Conservation (phyloP, 1,284 basidiomycete genomes). For the Trametes hirsuta region DNA sequence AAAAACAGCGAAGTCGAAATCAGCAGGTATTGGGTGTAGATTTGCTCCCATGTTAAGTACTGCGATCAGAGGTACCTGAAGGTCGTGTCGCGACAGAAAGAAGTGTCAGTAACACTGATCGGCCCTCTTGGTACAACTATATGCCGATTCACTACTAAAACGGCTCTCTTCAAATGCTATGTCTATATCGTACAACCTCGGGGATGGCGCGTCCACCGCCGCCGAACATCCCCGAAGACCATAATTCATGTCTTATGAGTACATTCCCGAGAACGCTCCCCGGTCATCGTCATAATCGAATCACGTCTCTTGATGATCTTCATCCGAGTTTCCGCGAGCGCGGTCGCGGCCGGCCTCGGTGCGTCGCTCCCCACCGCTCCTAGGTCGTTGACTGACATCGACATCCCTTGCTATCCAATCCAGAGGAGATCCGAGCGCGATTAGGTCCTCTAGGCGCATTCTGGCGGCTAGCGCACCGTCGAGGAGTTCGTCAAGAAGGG, state of each 20-base stretch:
- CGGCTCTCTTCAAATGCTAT: no score
- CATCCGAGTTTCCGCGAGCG: neutral
- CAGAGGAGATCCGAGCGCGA: neutral
- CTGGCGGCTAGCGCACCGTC: neutral
- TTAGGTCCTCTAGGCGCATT: neutral
- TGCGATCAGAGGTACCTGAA: no score
- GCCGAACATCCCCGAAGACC: no score
- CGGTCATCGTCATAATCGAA: constrained; percentile 20
- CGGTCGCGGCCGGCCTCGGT: neutral
- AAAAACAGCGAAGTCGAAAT: no score
- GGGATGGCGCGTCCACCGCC: no score
- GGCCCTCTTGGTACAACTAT: no score
- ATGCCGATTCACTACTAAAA: no score
- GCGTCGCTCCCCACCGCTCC: neutral
- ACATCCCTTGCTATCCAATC: neutral
- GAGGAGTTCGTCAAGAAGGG: constrained; percentile 4
- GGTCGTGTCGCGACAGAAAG: no score
- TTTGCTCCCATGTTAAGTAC: no score
- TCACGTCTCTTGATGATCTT: neutral
- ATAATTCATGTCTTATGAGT: constrained; percentile 15
- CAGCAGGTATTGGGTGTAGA: no score
- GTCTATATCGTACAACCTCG: no score
- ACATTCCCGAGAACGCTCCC: constrained; percentile 26
- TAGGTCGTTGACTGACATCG: neutral
- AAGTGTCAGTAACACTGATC: no score